Base-by-base conservation (phyloP, 2,329 filamentous ascomycete genomes). In the Camptophora hylomeconis region DNA sequence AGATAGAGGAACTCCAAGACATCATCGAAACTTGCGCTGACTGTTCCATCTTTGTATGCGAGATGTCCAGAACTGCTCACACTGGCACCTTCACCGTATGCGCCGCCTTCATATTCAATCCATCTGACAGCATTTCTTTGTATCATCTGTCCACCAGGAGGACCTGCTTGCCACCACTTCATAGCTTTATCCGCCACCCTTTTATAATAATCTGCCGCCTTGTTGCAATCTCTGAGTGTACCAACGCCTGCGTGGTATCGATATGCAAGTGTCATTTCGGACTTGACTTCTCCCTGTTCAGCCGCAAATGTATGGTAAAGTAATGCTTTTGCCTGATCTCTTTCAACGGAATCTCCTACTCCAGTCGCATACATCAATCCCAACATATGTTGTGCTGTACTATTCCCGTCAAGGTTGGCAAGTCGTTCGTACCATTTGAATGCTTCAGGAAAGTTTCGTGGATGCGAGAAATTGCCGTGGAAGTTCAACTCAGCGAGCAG, bases 331-430 rank as follows among this genome's bases (percentile, higher is more conserved):
- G 86, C 86, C 56, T 95, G 89, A 46, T 98, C 80, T 23, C 72
- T 70, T 49, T 80, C 71, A 5, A 93, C 81, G 1, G 75, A 76
- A 17, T 73, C 73, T 10, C 82, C 86, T 33, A 98, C 67, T 0
- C 89, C 89, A 0, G 89, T 98, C 19, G 86, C 86, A 56, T 98
- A 87, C 69, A 93, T 89, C 44, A 98, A 73, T 0, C 82, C 89
- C 25, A 95, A 52, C 87, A 98, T 94, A 55, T 92, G 79, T 52
- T 95, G 83, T 2, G 89, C 89, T 8, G 87, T 92, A 40, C 73
- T 78, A 54, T 98, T 95, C 24, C 87, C 89, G 41, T 79, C 70
- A 35, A 76, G 53, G 11, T 67, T 65, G 3, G 87, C 82, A 30
- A 98, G 67, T 37, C 75, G 66, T 38, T 80, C 65, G 54, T 95